A percentile compares a stretch with the other conserved stretches of the same genome.
phyloP scores from a whole-genome alignment of 202 grass and related monocot species.

The Dendrocalamus latiflorus region DNA sequence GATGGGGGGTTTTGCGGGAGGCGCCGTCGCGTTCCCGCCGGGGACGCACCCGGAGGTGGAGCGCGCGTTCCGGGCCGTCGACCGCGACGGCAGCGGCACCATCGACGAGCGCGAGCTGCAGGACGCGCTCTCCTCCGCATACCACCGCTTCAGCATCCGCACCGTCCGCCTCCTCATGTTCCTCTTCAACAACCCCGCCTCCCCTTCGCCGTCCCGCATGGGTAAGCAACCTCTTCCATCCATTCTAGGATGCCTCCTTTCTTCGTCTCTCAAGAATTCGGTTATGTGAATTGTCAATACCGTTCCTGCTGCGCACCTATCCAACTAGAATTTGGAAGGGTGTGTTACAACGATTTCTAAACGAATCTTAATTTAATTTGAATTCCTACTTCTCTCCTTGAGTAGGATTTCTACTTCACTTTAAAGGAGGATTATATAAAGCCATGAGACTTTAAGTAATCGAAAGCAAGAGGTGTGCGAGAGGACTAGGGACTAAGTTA shows the following conservation, averaged over 20 bases:
- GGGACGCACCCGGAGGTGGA: conserved; percentile 73
- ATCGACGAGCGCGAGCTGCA: too few species aligned
- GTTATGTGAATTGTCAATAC: neutral
- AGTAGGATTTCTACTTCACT: too few species aligned
- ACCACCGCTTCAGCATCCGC: conserved; percentile 70
- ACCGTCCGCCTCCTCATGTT: conserved; percentile 76
- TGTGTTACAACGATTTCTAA: too few species aligned
- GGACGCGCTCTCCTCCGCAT: conserved; percentile 52
- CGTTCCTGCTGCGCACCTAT: too few species aligned
- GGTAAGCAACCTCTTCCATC: conserved; percentile 26
- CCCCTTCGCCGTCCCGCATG: conserved; percentile 42
- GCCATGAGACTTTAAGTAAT: too few species aligned
- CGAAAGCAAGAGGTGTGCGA: too few species aligned
- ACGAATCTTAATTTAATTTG: too few species aligned
- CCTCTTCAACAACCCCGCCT: conserved; percentile 54
- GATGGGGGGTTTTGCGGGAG: neutral
- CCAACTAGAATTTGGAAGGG: too few species aligned
- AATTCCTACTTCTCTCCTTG: too few species aligned
- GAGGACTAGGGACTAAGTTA: too few species aligned
- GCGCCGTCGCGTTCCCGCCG: conserved; percentile 42
- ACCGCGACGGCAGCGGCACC: conserved; percentile 70
- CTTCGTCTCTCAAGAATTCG: neutral
- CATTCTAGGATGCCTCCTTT: too few species aligned
- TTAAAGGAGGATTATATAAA: too few species aligned
- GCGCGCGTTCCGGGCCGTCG: conserved; percentile 64